Evolutionary conservation across 2,329 filamentous ascomycete species (phyloP).

Genomic region (Beauveria australis): DNA sequence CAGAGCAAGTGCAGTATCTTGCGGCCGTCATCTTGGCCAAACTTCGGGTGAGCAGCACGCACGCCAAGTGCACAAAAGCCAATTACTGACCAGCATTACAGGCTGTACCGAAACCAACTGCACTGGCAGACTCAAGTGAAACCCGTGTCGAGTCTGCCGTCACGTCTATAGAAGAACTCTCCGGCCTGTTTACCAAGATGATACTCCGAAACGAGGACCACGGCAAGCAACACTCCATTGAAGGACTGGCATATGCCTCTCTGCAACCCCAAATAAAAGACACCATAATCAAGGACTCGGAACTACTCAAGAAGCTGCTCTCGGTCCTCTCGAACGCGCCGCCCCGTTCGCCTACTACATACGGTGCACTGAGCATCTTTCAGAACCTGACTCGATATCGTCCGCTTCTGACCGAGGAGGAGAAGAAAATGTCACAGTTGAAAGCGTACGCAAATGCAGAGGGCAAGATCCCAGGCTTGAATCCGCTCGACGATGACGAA

Average conservation of each 20-base stretch:
- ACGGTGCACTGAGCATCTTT: constrained; percentile 79
- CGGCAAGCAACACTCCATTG: constrained; percentile 63
- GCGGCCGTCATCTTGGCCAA: constrained; percentile 73
- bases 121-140: constrained; percentile 30
- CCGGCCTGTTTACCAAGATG: constrained; percentile 57
- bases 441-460: constrained; percentile 89
- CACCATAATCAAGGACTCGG: constrained; percentile 58
- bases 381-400: constrained; percentile 76
- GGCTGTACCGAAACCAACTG: constrained; percentile 43
- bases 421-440: constrained; percentile 83
- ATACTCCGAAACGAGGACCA: constrained; percentile 50
- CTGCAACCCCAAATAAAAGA: constrained; percentile 82
- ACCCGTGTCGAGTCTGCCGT: constrained; percentile 43
- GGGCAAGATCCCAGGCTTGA: constrained; percentile 52
- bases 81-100: constrained; percentile 37
- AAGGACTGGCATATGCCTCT: constrained; percentile 87
- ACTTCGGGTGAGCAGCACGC: constrained; percentile 38
- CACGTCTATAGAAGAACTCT: constrained; percentile 58
- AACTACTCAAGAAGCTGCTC: constrained; percentile 63
- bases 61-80: neutral
- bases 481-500: constrained; percentile 67
- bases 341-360: constrained; percentile 63
- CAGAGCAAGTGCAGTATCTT: constrained; percentile 51
- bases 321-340: constrained; percentile 49
- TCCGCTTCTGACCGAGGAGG: constrained; percentile 74